Base-by-base conservation (phyloP, 2,329 filamentous ascomycete species). In the Colletotrichum orbiculare region DNA sequence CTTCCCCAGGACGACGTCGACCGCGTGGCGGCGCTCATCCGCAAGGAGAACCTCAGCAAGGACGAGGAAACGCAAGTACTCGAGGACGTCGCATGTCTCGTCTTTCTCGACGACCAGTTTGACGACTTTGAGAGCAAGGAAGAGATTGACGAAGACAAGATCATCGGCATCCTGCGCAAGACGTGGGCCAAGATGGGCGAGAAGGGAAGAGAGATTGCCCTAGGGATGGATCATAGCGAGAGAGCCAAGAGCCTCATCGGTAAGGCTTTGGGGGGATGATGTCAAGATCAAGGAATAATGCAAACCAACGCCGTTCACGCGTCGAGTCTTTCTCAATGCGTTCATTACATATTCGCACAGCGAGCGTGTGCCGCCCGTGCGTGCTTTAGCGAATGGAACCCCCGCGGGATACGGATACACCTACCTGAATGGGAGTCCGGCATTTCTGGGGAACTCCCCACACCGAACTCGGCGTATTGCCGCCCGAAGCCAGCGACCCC, bases 41-140 rank as follows among this genome's bases (percentile, higher is more conserved):
- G 91, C 67, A 96, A 97, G 78, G 91, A 96, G 74, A 88, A 89
- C 60, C 78, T 96, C 70, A 84, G 83, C 73, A 79, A 80, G 58
- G 79, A 83, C 68, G 72, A 75, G 13, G 90, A 93, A 75, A 89
- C 90, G 59, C 91, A 95, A 81, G 83, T 87, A 7, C 82, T 97
- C 67, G 93, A 96, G 80, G 93, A 96, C 78, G 91, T 93, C 49
- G 93, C 93, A 3, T 96, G 93, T 74, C 79, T 97, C 60, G 93
- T 96, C 35, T 97, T 97, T 75, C 78, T 97, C 69, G 93, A 96
- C 74, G 92, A 95, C 74, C 91, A 96, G 74, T 91, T 96, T 68
- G 93, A 94, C 71, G 87, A 85, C 54, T 97, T 96, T 77, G 90
- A 93, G 81, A 83, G 76, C 69, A 82, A 85, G 73, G 84, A 86